These are phyloP conservation scores for Salvia sclarea DNA, from an alignment of 305 asterid genomes.

Conservation along the genomic window DNA sequence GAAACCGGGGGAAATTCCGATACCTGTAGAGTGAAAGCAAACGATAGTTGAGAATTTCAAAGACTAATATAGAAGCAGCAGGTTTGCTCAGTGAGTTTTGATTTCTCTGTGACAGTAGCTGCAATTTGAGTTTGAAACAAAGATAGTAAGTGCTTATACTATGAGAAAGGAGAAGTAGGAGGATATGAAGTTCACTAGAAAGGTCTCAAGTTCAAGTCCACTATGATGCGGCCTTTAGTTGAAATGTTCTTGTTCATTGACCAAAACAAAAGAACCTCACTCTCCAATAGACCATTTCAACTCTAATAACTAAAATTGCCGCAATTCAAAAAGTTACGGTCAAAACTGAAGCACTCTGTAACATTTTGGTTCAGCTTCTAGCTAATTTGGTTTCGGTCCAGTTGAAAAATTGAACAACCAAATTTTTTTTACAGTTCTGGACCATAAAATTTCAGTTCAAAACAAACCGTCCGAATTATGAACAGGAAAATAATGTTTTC, in stretches of 20 bases:
- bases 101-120: conserved; percentile 90
- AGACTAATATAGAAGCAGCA: conserved; percentile 77
- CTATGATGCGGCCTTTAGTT: too few species aligned
- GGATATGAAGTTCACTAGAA: not conserved
- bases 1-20: conserved; percentile 25
- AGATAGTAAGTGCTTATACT: conserved; percentile 29
- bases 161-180: conserved; percentile 15
- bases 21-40: conserved; percentile 95
- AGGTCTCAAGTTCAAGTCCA: too few species aligned
- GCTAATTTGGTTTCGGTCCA: not conserved
- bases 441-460: not conserved
- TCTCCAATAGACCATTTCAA: not conserved
- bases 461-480: not conserved
- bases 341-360: not conserved
- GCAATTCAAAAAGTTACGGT: not conserved
- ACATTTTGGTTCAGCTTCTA: not conserved
- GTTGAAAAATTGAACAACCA: not conserved
- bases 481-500: too few species aligned
- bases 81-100: conserved; percentile 73
- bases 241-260: too few species aligned
- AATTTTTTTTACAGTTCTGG: too few species aligned
- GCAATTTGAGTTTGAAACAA: conserved; percentile 40
- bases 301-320: not conserved
- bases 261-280: too few species aligned
- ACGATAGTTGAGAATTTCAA: conserved; percentile 94